These are phyloP conservation scores for Myxozyma melibiosi DNA, from an alignment of 805 yeast species.

Conservation along the genomic window DNA sequence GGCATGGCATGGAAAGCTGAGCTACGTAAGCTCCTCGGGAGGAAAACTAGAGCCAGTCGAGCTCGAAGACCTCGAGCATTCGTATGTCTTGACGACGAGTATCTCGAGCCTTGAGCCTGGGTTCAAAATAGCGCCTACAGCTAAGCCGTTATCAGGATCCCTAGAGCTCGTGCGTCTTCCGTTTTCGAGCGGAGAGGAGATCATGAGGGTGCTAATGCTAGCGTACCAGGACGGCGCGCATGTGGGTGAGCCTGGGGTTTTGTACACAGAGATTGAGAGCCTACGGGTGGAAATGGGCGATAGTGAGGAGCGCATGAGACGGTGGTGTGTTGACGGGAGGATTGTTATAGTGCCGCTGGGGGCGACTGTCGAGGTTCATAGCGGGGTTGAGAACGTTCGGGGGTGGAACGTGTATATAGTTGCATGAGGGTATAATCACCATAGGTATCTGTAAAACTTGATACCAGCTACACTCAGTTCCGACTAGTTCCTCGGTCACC, in stretches of 20 bases:
- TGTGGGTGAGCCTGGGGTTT: constrained; percentile 51
- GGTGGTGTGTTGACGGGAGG: constrained; percentile 68
- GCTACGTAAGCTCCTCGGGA: constrained; percentile 18
- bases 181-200: constrained; percentile 42
- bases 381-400: constrained; percentile 24
- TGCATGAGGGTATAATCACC: constrained; percentile 13
- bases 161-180: constrained; percentile 54
- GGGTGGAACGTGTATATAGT: constrained; percentile 35
- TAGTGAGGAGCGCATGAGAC: constrained; percentile 47
- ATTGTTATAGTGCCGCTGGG: constrained; percentile 44
- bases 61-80: constrained; percentile 48
- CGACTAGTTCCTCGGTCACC: too few species aligned
- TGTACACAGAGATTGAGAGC: constrained; percentile 45
- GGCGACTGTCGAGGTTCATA: constrained; percentile 27
- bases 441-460: background rate
- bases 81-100: constrained; percentile 62
- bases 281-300: constrained; percentile 38
- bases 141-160: constrained; percentile 47
- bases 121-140: constrained; percentile 64
- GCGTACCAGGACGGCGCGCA: constrained; percentile 64
- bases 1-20: constrained; percentile 51
- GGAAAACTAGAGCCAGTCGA: background rate
- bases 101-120: constrained; percentile 60
- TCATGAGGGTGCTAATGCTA: constrained; percentile 58
- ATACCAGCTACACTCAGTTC: too few species aligned